These are phyloP conservation scores for Scorias spongiosa DNA, from an alignment of 2,329 filamentous ascomycete genomes.

Conservation along the genomic window DNA sequence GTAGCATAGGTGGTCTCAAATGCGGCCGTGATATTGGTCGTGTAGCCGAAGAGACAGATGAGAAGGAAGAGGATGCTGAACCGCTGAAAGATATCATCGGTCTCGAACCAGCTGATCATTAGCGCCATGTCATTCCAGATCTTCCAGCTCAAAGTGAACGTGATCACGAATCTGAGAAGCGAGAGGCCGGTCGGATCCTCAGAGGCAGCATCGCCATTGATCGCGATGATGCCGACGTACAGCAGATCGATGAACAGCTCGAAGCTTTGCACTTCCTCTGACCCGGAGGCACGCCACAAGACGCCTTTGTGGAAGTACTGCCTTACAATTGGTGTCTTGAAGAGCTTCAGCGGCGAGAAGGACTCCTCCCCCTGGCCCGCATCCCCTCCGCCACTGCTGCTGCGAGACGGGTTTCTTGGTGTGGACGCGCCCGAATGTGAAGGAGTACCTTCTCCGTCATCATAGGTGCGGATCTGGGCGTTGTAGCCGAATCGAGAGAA, in stretches of 20 bases:
- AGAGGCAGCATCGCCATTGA: slow-evolving; percentile 46
- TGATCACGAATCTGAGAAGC: slow-evolving; percentile 42
- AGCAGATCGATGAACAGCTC: slow-evolving; percentile 51
- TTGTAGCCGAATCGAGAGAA: slow-evolving; percentile 50
- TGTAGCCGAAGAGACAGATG: slow-evolving; percentile 46
- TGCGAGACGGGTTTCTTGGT: slow-evolving; percentile 4
- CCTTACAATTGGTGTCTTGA: slow-evolving; percentile 43
- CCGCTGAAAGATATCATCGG: slow-evolving; percentile 43
- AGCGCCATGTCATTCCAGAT: slow-evolving; percentile 47
- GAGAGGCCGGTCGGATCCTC: slow-evolving; percentile 40
- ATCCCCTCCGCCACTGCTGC: not conserved
- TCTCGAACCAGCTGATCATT: slow-evolving; percentile 47
- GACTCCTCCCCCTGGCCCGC: slow-evolving; percentile 8
- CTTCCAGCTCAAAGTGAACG: slow-evolving; percentile 48
- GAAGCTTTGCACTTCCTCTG: slow-evolving; percentile 46
- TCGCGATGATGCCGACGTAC: slow-evolving; percentile 49
- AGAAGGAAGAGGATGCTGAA: slow-evolving; percentile 46
- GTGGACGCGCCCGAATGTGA: slow-evolving; percentile 8
- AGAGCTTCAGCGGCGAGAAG: slow-evolving; percentile 35
- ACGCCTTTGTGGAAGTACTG: slow-evolving; percentile 54
- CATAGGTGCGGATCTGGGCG: slow-evolving; percentile 34
- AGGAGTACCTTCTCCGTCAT: slow-evolving; percentile 9
- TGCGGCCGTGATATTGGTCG: slow-evolving; percentile 45
- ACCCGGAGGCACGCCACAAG: slow-evolving; percentile 44
- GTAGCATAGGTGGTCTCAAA: slow-evolving; percentile 42